Evolutionary conservation across 2,329 filamentous ascomycete genomes (phyloP), one percentile per base, ranked within the genome.

Genomic region (Botryotinia globosa): DNA sequence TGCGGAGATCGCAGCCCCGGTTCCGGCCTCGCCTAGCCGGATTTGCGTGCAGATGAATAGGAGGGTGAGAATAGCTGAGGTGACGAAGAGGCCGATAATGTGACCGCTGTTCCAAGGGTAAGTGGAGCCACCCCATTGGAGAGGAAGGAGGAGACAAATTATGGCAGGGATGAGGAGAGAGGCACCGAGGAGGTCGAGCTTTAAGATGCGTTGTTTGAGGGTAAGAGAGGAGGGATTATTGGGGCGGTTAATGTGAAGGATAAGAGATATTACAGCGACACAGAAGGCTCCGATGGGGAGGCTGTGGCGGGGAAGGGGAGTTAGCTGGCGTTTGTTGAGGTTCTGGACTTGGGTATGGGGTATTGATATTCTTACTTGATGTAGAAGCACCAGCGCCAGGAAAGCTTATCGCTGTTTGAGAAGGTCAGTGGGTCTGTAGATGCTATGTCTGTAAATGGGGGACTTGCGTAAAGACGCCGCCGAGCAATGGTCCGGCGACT

Each of bases 181-280:
- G 3, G 80, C 80, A 25, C 83, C 82, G 34, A 81, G 72, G 0
- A 81, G 71, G 68, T 84, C 82, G 42, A 83, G 73, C 14, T 81
- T 78, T 32, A 75, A 70, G 45, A 79, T 68, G 58, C 77, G 61
- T 71, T 78, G 72, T 3, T 25, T 45, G 32, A 77, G 63, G 12
- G 74, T 68, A 6, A 78, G 75, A 22, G 76, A 74, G 6, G 76
- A 69, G 18, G 76, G 74, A 54, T 76, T 77, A 63, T 76, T 76
- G 7, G 82, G 80, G 48, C 80, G 80, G 51, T 84, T 77, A 22
- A 84, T 84, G 56, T 84, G 80, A 4, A 87, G 80, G 64, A 83
- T 51, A 16, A 84, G 80, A 20, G 84, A 76, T 39, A 83, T 74
- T 45, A 84, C 73, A 3, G 79, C 71, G 6, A 85, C 77, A 1